Base-by-base conservation (phyloP, 768 basidiomycete genomes). In the Xerocomus potaroensis region DNA sequence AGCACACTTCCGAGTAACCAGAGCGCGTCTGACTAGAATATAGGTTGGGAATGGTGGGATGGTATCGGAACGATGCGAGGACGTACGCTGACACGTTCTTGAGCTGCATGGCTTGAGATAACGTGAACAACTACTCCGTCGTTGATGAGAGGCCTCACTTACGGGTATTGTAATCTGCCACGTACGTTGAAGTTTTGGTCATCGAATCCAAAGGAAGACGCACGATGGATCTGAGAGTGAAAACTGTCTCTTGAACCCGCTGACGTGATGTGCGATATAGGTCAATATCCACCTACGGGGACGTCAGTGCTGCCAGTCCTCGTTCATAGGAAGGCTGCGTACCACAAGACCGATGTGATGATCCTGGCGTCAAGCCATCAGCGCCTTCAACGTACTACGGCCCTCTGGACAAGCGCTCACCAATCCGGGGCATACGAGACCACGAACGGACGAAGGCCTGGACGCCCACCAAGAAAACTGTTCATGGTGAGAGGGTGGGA, bases 181-280 rank as follows among this genome's bases (percentile, higher is more conserved):
- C 11, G 45, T 14, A 50, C 48, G 49, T 56, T 58, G 54, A 60
- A 32, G 47, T 46, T 16, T 31, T 23, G 15, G 29, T 45, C 6
- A 5, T 27, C 39, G 21, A n/a, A 10, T 11, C 14, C 23, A 15
- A 19, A 30, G 27, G 22, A 42, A 35, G 43, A 74, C 84, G 55
- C 57, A 89, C 83, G 87, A 82, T 10, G 74, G 76, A 67, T 94
- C 92, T 30, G 72, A 62, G 24, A 92, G 68, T 1, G 87, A 90
- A 64, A 95, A 95, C 21, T 81, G 73, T 47, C 92, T 71, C 64
- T 81, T 76, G 69, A 82, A 93, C 2, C 87, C 87, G 29, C 77
- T 62, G 8, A 87, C 70, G 11, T 67, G 36, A 22, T 70, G 68
- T 53, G 81, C 72, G 21, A 91, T 64, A 4, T 77, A 72, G 56